Evolutionary conservation across 495 filamentous ascomycete genomes (phyloP).

Genomic region (Podospora pseudoanserina): DNA sequence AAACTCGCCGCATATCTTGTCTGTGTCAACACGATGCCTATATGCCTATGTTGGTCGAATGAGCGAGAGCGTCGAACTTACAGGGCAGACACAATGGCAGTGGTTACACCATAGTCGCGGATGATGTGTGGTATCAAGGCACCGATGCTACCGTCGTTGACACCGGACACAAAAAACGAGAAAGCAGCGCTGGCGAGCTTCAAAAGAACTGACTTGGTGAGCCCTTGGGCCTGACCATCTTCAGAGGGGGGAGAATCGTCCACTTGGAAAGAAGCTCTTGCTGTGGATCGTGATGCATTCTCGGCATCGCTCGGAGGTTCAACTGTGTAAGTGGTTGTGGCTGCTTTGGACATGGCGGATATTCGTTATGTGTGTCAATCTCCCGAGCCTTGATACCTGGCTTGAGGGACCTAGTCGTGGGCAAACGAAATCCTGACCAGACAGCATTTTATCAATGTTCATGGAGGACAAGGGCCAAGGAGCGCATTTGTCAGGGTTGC

Average conservation of each 20-base stretch:
- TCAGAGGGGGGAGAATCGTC: background rate
- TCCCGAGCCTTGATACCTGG: background rate
- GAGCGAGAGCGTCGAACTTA: constrained; percentile 23
- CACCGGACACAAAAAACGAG: constrained; percentile 52
- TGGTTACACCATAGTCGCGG: constrained; percentile 44
- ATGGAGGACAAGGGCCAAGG: too few relatives aligned
- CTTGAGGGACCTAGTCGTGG: too few relatives aligned
- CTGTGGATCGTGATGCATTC: background rate
- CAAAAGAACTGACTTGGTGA: constrained; percentile 10
- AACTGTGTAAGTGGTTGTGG: background rate
- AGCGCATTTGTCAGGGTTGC: background rate
- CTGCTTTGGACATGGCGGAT: background rate
- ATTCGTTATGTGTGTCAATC: background rate
- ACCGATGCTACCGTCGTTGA: constrained; percentile 54
- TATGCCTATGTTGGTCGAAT: background rate
- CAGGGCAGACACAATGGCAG: constrained; percentile 47
- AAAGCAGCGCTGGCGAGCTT: constrained; percentile 50
- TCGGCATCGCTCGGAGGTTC: background rate
- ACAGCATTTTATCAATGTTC: too few relatives aligned
- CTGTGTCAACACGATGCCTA: background rate
- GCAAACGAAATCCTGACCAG: too few relatives aligned
- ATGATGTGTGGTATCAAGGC: constrained; percentile 55
- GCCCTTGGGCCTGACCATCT: background rate
- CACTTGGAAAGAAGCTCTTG: background rate
- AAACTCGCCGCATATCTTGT: background rate